A percentile compares a stretch with the other conserved stretches of the same genome.
These are phyloP conservation scores for Liquidambar formosana DNA, from an alignment of 164 flowering plant species.

Conservation along the genomic window DNA sequence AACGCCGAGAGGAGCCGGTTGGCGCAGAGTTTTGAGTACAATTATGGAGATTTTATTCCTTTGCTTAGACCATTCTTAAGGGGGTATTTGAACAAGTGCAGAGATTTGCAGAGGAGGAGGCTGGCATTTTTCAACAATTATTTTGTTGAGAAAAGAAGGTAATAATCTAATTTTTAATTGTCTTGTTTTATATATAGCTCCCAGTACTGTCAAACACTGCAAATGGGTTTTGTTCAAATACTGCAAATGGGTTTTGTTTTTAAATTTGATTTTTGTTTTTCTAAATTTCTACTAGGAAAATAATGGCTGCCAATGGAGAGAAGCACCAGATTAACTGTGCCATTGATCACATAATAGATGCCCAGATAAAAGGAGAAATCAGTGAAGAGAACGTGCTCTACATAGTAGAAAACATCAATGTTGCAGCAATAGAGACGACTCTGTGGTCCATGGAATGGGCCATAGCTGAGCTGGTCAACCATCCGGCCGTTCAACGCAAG, in stretches of 20 bases:
- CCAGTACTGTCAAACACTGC: too few species aligned
- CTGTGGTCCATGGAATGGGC: conserved; percentile 80
- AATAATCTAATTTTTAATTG: too few species aligned
- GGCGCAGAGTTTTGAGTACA: conserved; percentile 79
- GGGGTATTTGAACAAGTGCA: conserved; percentile 63
- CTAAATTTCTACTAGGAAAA: conserved; percentile 28
- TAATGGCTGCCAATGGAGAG: conserved; percentile 44
- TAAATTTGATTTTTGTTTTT: background rate
- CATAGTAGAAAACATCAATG: conserved; percentile 80
- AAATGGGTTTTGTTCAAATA: too few species aligned
- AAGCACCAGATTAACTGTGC: conserved; percentile 59
- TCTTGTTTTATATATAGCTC: too few species aligned
- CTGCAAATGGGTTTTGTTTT: too few species aligned
- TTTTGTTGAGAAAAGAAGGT: conserved; percentile 58
- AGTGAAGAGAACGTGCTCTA: conserved; percentile 62
- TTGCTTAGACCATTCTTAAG: too few species aligned
- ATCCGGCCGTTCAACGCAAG: conserved; percentile 54
- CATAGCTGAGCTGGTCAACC: conserved; percentile 69
- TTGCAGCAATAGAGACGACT: conserved; percentile 76
- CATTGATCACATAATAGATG: conserved; percentile 70
- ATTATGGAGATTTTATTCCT: conserved; percentile 80
- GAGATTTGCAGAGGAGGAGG: conserved; percentile 51
- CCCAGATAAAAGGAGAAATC: conserved; percentile 62
- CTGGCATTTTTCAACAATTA: conserved; percentile 57
- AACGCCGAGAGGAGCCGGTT: conserved; percentile 69